Evolutionary conservation across 495 filamentous ascomycete genomes (phyloP).

Genomic region (Neurospora discreta): DNA sequence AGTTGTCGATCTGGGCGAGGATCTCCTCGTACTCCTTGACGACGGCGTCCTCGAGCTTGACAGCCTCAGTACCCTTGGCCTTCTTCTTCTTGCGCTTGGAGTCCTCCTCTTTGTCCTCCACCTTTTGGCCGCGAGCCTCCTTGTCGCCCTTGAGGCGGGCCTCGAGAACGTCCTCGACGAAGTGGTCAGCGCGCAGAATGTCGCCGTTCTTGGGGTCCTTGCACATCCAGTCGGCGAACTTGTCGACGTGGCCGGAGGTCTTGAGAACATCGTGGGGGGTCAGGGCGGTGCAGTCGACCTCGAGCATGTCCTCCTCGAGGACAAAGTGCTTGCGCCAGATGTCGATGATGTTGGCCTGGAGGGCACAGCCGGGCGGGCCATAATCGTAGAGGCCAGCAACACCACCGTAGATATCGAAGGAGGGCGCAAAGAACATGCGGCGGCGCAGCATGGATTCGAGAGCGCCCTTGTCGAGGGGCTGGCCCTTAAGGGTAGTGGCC

Average conservation of each 20-base stretch:
- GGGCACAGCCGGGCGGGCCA: conserved; percentile 68
- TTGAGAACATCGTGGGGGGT: conserved; percentile 87
- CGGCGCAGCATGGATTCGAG: conserved; percentile 79
- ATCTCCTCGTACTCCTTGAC: conserved; percentile 60
- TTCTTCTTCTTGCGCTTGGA: conserved; percentile 42
- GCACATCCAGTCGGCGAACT: conserved; percentile 99
- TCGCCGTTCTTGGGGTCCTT: conserved; percentile 97
- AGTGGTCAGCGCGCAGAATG: conserved; percentile 89
- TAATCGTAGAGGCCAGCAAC: conserved; percentile 79
- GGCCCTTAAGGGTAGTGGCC: conserved; percentile 72
- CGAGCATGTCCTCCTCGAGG: conserved; percentile 79
- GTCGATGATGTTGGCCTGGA: conserved; percentile 80
- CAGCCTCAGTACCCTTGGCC: conserved; percentile 43
- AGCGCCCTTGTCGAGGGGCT: conserved; percentile 68
- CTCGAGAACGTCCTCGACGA: conserved; percentile 90
- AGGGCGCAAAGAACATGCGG: conserved; percentile 86
- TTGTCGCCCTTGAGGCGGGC: conserved; percentile 69
- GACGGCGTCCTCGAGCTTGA: conserved; percentile 57
- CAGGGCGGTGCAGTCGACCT: conserved; percentile 75
- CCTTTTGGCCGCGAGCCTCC: conserved; percentile 61
- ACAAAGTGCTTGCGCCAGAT: conserved; percentile 89
- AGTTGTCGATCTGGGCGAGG: conserved; percentile 69
- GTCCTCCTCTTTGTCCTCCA: conserved; percentile 50
- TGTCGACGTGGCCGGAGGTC: conserved; percentile 94
- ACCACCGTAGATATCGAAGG: conserved; percentile 89